Percentiles rank a stretch among this genome's conserved stretches.
These are phyloP conservation scores for Candida boidinii DNA, from an alignment of 805 yeast species.

Conservation along the genomic window DNA sequence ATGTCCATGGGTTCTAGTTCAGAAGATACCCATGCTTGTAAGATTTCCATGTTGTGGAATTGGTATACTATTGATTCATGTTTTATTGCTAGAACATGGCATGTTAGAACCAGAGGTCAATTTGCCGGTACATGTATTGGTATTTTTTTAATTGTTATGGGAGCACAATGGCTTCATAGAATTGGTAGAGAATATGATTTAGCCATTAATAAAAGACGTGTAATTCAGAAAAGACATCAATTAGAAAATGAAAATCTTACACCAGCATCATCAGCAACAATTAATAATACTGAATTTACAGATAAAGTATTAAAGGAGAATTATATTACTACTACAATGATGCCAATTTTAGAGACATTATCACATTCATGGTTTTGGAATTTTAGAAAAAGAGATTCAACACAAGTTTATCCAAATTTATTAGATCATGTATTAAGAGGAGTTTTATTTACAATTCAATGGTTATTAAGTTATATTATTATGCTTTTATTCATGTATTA, in stretches of 20 bases:
- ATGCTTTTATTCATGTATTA: conserved; percentile 72
- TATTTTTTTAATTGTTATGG: conserved; percentile 48
- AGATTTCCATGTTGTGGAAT: conserved; percentile 55
- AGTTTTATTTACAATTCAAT: conserved; percentile 44
- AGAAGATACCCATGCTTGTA: conserved; percentile 7
- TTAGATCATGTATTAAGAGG: conserved; percentile 46
- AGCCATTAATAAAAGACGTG: conserved; percentile 21
- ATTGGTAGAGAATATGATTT: conserved; percentile 42
- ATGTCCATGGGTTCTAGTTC: conserved; percentile 10
- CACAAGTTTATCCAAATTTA: conserved; percentile 27
- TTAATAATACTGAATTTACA: neutral
- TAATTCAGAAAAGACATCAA: neutral
- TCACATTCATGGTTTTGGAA: conserved; percentile 20
- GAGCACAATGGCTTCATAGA: conserved; percentile 50
- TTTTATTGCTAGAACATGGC: conserved; percentile 59
- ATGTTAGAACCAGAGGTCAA: conserved; percentile 44
- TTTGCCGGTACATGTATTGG: conserved; percentile 74
- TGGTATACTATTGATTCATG: conserved; percentile 65
- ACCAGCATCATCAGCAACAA: neutral
- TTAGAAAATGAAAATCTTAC: conserved; percentile 1
- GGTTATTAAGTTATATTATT: conserved; percentile 56
- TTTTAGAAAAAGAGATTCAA: conserved; percentile 5
- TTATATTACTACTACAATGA: conserved; percentile 4
- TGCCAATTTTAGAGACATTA: conserved; percentile 17
- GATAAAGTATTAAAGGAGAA: neutral